Percentiles rank a stretch among this genome's conserved stretches.
Evolutionary conservation across 495 filamentous ascomycete genomes (phyloP).

Genomic region (Astrocystis sublimbata): DNA sequence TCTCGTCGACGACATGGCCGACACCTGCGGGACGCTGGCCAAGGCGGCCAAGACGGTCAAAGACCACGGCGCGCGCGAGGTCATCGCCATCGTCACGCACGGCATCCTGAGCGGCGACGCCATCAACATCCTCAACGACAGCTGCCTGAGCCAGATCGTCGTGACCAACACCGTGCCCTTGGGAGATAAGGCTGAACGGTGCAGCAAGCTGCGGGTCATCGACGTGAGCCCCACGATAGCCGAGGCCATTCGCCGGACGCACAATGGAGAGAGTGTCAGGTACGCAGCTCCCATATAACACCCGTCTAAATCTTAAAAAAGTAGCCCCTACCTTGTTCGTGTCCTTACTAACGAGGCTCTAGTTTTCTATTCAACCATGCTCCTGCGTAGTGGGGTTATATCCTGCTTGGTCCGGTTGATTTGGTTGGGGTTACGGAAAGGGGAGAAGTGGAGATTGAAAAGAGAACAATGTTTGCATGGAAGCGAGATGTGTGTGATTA

Average conservation of each 20-base stretch:
- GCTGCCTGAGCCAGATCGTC: slow-evolving; percentile 73
- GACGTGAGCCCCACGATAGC: slow-evolving; percentile 82
- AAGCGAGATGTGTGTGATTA: not conserved
- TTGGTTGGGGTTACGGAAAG: not conserved
- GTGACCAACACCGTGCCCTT: slow-evolving; percentile 98
- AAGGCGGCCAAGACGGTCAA: slow-evolving; percentile 93
- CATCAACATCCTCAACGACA: slow-evolving; percentile 85
- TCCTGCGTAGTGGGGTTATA: slow-evolving; percentile 47
- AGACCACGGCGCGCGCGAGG: slow-evolving; percentile 82
- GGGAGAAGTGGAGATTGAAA: not conserved
- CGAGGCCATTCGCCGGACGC: slow-evolving; percentile 81
- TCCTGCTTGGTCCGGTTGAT: not conserved
- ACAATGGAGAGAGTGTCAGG: slow-evolving; percentile 72
- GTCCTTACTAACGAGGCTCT: slow-evolving; percentile 15
- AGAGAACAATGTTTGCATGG: not conserved
- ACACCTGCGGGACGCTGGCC: slow-evolving; percentile 74
- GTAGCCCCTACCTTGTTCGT: not conserved
- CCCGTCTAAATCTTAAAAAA: too few species aligned
- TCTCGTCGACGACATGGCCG: slow-evolving; percentile 87
- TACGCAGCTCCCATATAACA: not conserved
- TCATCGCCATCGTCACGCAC: slow-evolving; percentile 94
- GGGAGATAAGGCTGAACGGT: slow-evolving; percentile 67
- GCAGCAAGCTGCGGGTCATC: slow-evolving; percentile 81
- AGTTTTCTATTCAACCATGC: slow-evolving; percentile 91
- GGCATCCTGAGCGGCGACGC: slow-evolving; percentile 92